Conservation (phyloP, 352 stramenopile species). For the Phytophthora pini region DNA sequence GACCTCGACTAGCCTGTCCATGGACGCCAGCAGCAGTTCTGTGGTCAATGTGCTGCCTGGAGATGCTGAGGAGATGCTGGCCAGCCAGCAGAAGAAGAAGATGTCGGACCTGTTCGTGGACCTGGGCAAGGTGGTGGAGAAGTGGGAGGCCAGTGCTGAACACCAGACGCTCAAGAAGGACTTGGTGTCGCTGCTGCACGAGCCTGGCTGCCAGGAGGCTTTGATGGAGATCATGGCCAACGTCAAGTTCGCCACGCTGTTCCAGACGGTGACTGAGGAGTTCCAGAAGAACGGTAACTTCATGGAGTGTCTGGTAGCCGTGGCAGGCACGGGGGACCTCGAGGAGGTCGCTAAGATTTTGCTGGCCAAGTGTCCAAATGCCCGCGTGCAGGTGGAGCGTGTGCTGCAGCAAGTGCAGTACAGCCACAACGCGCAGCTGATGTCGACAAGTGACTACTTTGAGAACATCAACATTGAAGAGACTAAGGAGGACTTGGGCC, state of each 20-base stretch:
- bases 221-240: slow-evolving; percentile 80
- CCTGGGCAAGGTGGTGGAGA: slow-evolving; percentile 76
- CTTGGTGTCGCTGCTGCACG: slow-evolving; percentile 74
- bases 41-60: slow-evolving; percentile 30
- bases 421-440: slow-evolving; percentile 71
- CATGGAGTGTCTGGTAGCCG: slow-evolving; percentile 57
- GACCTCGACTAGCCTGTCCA: slow-evolving; percentile 12
- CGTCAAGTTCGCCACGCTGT: slow-evolving; percentile 65
- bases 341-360: slow-evolving; percentile 80
- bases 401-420: slow-evolving; percentile 77
- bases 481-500: slow-evolving; percentile 71
- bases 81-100: slow-evolving; percentile 66
- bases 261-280: slow-evolving; percentile 68
- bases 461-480: slow-evolving; percentile 74
- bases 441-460: slow-evolving; percentile 79
- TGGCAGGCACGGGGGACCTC: slow-evolving; percentile 55
- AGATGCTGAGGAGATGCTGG: slow-evolving; percentile 54
- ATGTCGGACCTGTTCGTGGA: slow-evolving; percentile 79
- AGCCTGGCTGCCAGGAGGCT: slow-evolving; percentile 75
- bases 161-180: slow-evolving; percentile 75
- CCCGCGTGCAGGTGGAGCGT: slow-evolving; percentile 74
- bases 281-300: slow-evolving; percentile 69
- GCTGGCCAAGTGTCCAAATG: slow-evolving; percentile 76
- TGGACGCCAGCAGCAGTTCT: slow-evolving; percentile 34
- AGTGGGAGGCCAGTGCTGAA: slow-evolving; percentile 66